Percentiles rank a stretch among this genome's conserved stretches.
Evolutionary conservation across 2,329 filamentous ascomycete genomes (phyloP).

Genomic region (Sordariomycetes sp.): DNA sequence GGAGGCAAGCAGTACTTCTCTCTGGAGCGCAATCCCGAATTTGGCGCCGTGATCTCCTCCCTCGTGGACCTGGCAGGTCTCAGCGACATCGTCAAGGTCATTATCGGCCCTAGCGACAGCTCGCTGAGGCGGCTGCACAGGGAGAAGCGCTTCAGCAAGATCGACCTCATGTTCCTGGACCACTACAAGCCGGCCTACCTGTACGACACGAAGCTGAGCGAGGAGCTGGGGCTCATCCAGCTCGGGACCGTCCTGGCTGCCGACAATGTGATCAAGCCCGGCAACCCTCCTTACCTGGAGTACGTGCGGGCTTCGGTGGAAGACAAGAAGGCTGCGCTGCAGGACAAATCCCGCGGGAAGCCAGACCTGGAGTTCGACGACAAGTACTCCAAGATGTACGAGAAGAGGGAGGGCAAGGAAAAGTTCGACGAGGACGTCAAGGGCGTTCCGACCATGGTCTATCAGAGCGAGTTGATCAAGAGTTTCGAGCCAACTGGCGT

Average conservation of each 20-base stretch:
- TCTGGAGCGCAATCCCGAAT: slow-evolving; percentile 66
- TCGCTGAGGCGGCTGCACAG: slow-evolving; percentile 40
- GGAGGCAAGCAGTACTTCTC: slow-evolving; percentile 61
- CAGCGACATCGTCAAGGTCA: slow-evolving; percentile 57
- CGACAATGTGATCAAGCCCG: slow-evolving; percentile 63
- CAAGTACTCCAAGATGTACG: slow-evolving; percentile 37
- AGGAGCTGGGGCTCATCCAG: slow-evolving; percentile 56
- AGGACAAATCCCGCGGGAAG: slow-evolving; percentile 7
- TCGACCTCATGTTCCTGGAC: slow-evolving; percentile 71
- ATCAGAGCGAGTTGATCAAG: slow-evolving; percentile 53
- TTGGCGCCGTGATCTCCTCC: slow-evolving; percentile 58
- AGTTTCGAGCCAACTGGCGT: slow-evolving; percentile 62
- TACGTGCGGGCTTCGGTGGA: slow-evolving; percentile 59
- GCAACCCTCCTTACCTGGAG: slow-evolving; percentile 60
- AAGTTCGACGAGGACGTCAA: slow-evolving; percentile 17
- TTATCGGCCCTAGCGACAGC: slow-evolving; percentile 60
- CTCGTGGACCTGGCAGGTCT: slow-evolving; percentile 69
- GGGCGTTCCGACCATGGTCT: slow-evolving; percentile 57
- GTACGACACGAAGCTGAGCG: slow-evolving; percentile 67
- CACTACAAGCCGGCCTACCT: slow-evolving; percentile 73
- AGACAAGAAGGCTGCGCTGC: slow-evolving; percentile 37
- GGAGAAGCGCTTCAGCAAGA: slow-evolving; percentile 33
- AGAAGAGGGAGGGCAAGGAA: slow-evolving; percentile 44
- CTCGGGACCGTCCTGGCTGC: slow-evolving; percentile 56
- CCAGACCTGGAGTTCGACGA: slow-evolving; percentile 26